A percentile compares a stretch with the other conserved stretches of the same genome.
Conservation (phyloP, 352 stramenopile genomes). For the Phytopythium mirpurense region DNA sequence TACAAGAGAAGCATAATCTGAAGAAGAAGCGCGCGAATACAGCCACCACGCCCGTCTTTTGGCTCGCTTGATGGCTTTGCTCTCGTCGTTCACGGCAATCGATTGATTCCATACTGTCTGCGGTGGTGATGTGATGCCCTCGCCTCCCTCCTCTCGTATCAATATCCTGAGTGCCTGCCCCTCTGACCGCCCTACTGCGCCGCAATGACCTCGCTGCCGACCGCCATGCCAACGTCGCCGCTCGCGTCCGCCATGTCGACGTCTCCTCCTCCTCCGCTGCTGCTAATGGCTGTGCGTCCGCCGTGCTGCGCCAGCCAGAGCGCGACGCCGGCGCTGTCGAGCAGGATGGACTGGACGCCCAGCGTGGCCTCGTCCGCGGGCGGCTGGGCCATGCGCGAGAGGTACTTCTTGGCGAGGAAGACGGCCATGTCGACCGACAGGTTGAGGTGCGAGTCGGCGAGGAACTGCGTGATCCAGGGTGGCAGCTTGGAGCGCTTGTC, state of each 20-base stretch:
- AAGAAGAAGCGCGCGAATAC: too few species aligned
- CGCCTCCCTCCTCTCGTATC: too few species aligned
- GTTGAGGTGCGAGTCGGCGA: conserved; percentile 94
- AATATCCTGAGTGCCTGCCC: too few species aligned
- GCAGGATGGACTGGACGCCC: conserved; percentile 91
- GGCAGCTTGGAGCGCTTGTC: conserved; percentile 98
- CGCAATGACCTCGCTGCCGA: neutral
- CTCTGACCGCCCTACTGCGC: too few species aligned
- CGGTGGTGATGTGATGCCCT: too few species aligned
- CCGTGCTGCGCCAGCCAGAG: conserved; percentile 57
- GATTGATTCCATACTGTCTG: too few species aligned
- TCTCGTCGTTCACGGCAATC: too few species aligned
- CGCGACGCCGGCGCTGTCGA: conserved; percentile 88
- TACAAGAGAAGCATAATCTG: too few species aligned
- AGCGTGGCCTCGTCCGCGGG: conserved; percentile 88
- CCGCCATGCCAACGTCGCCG: neutral
- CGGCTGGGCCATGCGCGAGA: conserved; percentile 95
- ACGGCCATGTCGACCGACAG: conserved; percentile 96
- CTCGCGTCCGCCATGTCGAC: neutral
- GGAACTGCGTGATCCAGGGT: conserved; percentile 98
- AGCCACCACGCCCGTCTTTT: too few species aligned
- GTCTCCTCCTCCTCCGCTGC: neutral
- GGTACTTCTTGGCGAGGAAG: conserved; percentile 93
- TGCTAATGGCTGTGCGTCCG: neutral
- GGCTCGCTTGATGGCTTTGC: too few species aligned